phyloP scores from a whole-genome alignment of 2,329 filamentous ascomycete species.

The Fusarium equiseti region DNA sequence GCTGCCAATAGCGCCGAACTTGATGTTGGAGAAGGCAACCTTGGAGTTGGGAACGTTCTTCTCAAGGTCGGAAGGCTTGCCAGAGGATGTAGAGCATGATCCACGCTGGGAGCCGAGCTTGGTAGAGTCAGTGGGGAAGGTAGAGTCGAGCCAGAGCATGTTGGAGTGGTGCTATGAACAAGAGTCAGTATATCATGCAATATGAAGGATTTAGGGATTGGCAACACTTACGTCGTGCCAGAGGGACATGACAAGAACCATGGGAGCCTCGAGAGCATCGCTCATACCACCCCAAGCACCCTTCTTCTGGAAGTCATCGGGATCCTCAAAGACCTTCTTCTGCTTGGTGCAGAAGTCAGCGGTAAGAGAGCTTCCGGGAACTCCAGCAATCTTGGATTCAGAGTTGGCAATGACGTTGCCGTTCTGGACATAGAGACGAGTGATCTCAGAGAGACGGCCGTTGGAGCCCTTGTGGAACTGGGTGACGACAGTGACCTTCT shows the following conservation, averaged over 20 bases:
- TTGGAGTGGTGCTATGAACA: constrained; percentile 64
- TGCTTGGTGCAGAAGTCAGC: constrained; percentile 68
- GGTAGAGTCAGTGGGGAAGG: constrained; percentile 65
- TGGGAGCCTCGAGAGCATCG: constrained; percentile 55
- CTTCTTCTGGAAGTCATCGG: constrained; percentile 63
- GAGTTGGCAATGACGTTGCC: constrained; percentile 69
- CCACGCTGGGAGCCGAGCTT: constrained; percentile 65
- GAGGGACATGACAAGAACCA: constrained; percentile 64
- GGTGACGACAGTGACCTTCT: constrained; percentile 74
- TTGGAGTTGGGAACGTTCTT: constrained; percentile 58
- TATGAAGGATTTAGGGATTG: background rate
- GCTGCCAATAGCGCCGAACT: constrained; percentile 66
- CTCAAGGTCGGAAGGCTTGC: constrained; percentile 60
- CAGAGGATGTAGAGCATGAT: constrained; percentile 64
- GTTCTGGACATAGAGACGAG: constrained; percentile 74
- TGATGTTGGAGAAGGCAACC: constrained; percentile 71
- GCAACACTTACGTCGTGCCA: constrained; percentile 69
- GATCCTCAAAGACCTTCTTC: constrained; percentile 68
- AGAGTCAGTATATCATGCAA: constrained; percentile 14
- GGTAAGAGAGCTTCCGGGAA: constrained; percentile 64
- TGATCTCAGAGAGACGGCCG: constrained; percentile 70
- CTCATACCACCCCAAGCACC: constrained; percentile 72
- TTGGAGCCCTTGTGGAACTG: constrained; percentile 66
- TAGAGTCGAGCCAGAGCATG: constrained; percentile 82
- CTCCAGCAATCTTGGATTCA: constrained; percentile 54